Percentiles rank a stretch among this genome's conserved stretches.
phyloP scores from a whole-genome alignment of 768 basidiomycete genomes.

The Podaxis mareebaensis region DNA sequence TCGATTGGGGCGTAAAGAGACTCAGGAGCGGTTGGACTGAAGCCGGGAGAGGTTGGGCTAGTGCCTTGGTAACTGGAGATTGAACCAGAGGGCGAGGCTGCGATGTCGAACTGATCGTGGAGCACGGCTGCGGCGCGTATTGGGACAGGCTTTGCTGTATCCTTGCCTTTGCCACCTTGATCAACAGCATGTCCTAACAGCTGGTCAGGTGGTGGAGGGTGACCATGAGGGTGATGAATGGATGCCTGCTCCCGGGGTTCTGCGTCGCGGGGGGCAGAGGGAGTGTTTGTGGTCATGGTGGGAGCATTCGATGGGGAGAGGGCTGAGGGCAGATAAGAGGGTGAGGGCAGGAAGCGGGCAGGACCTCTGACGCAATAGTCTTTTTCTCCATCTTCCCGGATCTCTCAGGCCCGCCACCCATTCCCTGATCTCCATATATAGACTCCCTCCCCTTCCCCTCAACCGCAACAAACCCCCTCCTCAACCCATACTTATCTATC shows the following conservation, averaged over 20 bases:
- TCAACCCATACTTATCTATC: neutral
- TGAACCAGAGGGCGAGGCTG: conserved; percentile 21
- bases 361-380: conserved; percentile 12
- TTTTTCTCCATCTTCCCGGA: neutral
- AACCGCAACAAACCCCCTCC: neutral
- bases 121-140: conserved; percentile 38
- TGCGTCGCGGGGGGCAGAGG: neutral
- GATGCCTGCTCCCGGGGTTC: conserved; percentile 8
- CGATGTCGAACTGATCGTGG: conserved; percentile 43
- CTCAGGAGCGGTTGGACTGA: conserved; percentile 25
- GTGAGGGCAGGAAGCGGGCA: neutral
- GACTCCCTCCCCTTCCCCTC: neutral
- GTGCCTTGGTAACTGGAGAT: conserved; percentile 23
- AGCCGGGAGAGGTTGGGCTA: conserved; percentile 20
- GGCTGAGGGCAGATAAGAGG: conserved; percentile 6
- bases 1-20: conserved; percentile 26
- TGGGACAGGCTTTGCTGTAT: conserved; percentile 51
- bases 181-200: neutral
- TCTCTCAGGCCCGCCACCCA: conserved; percentile 12
- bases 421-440: conserved; percentile 9
- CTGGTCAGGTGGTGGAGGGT: neutral
- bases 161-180: conserved; percentile 53
- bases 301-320: neutral
- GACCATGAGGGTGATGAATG: neutral
- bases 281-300: conserved; percentile 3